Evolutionary conservation across 768 basidiomycete species (phyloP).

Genomic region (Tephrocybe sp.): DNA sequence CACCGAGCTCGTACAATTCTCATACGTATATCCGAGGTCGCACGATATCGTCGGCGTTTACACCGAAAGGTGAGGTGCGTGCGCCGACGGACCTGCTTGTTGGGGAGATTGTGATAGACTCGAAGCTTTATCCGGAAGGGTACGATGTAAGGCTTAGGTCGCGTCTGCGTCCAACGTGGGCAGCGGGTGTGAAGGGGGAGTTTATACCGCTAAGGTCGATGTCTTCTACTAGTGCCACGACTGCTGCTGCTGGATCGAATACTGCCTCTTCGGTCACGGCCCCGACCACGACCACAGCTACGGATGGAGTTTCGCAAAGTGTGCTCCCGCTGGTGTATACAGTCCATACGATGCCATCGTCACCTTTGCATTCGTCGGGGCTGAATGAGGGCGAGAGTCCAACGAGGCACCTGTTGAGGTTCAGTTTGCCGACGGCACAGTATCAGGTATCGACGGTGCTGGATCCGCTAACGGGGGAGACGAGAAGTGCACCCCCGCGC

Average conservation of each 20-base stretch:
- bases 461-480: constrained; percentile 80
- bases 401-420: constrained; percentile 72
- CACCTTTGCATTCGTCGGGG: constrained; percentile 75
- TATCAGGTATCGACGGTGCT: constrained; percentile 72
- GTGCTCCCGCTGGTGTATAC: constrained; percentile 54
- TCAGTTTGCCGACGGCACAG: constrained; percentile 81
- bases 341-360: constrained; percentile 77
- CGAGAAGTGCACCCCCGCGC: constrained; percentile 52
- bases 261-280: background rate
- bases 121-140: constrained; percentile 76
- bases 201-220: constrained; percentile 30
- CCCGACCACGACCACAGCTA: background rate
- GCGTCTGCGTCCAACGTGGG: constrained; percentile 32
- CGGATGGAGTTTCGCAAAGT: constrained; percentile 16
- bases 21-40: constrained; percentile 28
- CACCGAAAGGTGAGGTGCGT: constrained; percentile 56
- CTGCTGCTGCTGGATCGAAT: background rate
- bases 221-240: background rate
- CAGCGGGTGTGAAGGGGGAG: constrained; percentile 19
- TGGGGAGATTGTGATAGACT: constrained; percentile 77
- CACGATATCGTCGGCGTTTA: constrained; percentile 58
- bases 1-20: constrained; percentile 13
- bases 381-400: constrained; percentile 44
- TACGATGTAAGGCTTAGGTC: constrained; percentile 55
- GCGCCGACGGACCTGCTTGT: constrained; percentile 69